Evolutionary conservation across 1,139 yeast genomes (phyloP).

Genomic region (Geotrichum australiense): DNA sequence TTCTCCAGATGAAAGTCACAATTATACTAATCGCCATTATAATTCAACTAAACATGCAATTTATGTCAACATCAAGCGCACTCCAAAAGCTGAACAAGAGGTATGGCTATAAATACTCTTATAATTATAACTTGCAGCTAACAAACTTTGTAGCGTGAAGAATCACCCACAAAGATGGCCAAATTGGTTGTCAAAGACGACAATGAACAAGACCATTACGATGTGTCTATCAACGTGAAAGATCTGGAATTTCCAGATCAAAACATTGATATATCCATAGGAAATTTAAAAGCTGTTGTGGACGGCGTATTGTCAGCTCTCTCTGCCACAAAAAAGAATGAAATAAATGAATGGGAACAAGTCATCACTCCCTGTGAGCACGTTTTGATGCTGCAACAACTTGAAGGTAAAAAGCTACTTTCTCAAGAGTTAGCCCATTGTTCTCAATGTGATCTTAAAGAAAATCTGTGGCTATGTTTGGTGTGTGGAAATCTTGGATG

Average conservation of each 20-base stretch:
- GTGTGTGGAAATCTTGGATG: constrained; percentile 87
- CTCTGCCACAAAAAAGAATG: constrained; percentile 61
- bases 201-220: constrained; percentile 61
- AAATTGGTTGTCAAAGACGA: constrained; percentile 71
- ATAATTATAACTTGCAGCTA: constrained; percentile 19
- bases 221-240: constrained; percentile 43
- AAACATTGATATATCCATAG: constrained; percentile 18
- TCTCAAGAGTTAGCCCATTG: constrained; percentile 43
- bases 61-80: constrained; percentile 46
- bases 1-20: constrained; percentile 43
- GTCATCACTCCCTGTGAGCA: constrained; percentile 79
- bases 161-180: constrained; percentile 47
- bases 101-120: constrained; percentile 11
- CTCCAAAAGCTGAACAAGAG: constrained; percentile 39
- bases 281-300: constrained; percentile 31
- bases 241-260: constrained; percentile 32
- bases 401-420: constrained; percentile 19
- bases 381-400: constrained; percentile 47
- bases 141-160: constrained; percentile 22
- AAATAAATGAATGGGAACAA: constrained; percentile 86
- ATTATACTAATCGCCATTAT: constrained; percentile 52
- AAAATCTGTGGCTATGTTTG: constrained; percentile 88
- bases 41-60: constrained; percentile 46
- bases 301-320: constrained; percentile 53
- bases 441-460: constrained; percentile 56